phyloP scores from a whole-genome alignment of 2,329 filamentous ascomycete species.

The Botrytis paeoniae region DNA sequence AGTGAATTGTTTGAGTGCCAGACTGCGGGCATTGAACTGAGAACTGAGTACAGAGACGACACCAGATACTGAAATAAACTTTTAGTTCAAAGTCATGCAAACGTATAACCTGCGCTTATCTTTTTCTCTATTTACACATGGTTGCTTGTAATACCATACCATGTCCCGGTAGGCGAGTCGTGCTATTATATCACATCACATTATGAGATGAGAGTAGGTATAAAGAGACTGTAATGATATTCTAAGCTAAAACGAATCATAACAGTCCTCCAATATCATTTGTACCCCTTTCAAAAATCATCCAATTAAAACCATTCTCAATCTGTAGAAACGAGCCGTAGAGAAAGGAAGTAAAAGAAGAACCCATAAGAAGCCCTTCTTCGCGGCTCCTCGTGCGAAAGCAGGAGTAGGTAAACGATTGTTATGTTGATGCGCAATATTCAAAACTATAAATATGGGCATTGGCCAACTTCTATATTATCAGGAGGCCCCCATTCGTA shows the following conservation, averaged over 20 bases:
- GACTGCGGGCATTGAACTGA: neutral
- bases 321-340: slow-evolving; percentile 1
- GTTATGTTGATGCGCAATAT: slow-evolving; percentile 4
- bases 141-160: neutral
- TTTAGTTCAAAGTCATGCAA: neutral
- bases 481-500: neutral
- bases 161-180: neutral
- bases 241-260: slow-evolving; percentile 13
- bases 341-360: neutral
- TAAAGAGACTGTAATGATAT: slow-evolving; percentile 3
- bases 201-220: neutral
- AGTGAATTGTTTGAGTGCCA: neutral
- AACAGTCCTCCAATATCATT: neutral
- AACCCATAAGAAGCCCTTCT: neutral
- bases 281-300: neutral
- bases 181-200: neutral
- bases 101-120: neutral
- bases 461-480: slow-evolving; percentile 15
- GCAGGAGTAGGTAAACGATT: slow-evolving; percentile 6
- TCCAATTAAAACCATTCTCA: slow-evolving; percentile 9
- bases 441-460: slow-evolving; percentile 4
- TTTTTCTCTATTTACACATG: neutral
- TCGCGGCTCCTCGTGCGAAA: neutral
- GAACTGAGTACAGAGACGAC: neutral
- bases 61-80: neutral